Percentiles rank a stretch among this genome's conserved stretches.
These are phyloP conservation scores for Lanmaoa pseudosensibilis DNA, from an alignment of 768 basidiomycete species.

Conservation along the genomic window DNA sequence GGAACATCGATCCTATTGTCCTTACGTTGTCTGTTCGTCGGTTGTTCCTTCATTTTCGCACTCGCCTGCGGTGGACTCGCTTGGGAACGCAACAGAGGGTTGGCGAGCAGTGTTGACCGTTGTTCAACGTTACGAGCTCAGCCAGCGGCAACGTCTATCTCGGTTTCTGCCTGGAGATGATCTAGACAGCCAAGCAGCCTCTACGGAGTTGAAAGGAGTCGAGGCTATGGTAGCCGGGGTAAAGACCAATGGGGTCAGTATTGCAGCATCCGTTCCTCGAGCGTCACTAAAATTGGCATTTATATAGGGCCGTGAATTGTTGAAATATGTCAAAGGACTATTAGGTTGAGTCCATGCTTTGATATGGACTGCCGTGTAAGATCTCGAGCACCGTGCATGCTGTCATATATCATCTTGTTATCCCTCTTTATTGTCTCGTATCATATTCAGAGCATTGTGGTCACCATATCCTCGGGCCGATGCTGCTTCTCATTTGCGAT, in stretches of 20 bases:
- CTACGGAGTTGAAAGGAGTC: conserved; percentile 46
- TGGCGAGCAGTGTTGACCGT: conserved; percentile 79
- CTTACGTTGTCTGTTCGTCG: conserved; percentile 76
- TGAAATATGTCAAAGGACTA: conserved; percentile 70
- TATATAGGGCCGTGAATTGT: conserved; percentile 62
- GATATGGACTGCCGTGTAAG: background rate
- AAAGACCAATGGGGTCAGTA: conserved; percentile 70
- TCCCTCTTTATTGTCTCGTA: background rate
- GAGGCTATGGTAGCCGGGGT: conserved; percentile 78
- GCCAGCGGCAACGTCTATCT: conserved; percentile 48
- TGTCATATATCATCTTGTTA: background rate
- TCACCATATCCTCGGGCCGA: background rate
- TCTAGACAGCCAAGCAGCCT: conserved; percentile 34
- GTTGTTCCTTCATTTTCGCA: conserved; percentile 55
- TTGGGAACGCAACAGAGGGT: conserved; percentile 52
- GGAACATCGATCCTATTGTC: conserved; percentile 84
- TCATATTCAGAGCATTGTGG: background rate
- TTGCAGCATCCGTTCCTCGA: conserved; percentile 4
- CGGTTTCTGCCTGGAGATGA: conserved; percentile 28
- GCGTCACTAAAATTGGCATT: conserved; percentile 5
- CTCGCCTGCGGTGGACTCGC: conserved; percentile 21
- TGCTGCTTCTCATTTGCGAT: background rate
- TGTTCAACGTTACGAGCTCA: conserved; percentile 63
- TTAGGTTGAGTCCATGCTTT: conserved; percentile 45
- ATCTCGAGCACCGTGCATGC: background rate